Conservation (phyloP, 495 filamentous ascomycete genomes). For the Xylaria palmicola region DNA sequence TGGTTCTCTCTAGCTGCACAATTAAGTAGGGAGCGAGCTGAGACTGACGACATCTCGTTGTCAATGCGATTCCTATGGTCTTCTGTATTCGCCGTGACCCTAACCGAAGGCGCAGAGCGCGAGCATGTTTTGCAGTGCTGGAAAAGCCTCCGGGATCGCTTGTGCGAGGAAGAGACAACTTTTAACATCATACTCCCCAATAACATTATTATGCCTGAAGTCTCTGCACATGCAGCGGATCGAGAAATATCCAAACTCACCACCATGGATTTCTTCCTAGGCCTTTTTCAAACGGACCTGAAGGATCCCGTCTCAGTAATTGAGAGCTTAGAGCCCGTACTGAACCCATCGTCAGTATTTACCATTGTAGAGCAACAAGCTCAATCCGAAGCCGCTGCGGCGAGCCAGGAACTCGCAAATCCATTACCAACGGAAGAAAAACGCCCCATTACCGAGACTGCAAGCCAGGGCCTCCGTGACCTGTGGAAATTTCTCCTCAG, state of each 20-base stretch:
- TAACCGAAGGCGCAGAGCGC: conserved; percentile 63
- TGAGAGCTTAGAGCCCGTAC: conserved; percentile 86
- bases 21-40: conserved; percentile 47
- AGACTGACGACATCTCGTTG: conserved; percentile 44
- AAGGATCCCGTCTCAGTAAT: conserved; percentile 78
- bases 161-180: conserved; percentile 32
- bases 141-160: conserved; percentile 57
- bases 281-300: conserved; percentile 67
- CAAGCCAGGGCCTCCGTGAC: conserved; percentile 58
- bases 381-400: neutral
- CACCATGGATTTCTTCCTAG: conserved; percentile 93
- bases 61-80: conserved; percentile 78
- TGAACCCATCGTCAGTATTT: conserved; percentile 67
- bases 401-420: neutral
- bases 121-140: conserved; percentile 82
- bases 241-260: conserved; percentile 88
- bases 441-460: conserved; percentile 42
- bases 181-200: conserved; percentile 69
- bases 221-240: conserved; percentile 77
- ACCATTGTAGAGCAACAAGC: conserved; percentile 18
- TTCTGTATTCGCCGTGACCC: conserved; percentile 69
- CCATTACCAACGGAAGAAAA: conserved; percentile 17
- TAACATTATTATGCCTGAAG: conserved; percentile 83
- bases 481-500: conserved; percentile 80
- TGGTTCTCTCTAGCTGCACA: conserved; percentile 74